Conservation (phyloP, 140 eudicot genomes). For the Erigeron philadelphicus region DNA sequence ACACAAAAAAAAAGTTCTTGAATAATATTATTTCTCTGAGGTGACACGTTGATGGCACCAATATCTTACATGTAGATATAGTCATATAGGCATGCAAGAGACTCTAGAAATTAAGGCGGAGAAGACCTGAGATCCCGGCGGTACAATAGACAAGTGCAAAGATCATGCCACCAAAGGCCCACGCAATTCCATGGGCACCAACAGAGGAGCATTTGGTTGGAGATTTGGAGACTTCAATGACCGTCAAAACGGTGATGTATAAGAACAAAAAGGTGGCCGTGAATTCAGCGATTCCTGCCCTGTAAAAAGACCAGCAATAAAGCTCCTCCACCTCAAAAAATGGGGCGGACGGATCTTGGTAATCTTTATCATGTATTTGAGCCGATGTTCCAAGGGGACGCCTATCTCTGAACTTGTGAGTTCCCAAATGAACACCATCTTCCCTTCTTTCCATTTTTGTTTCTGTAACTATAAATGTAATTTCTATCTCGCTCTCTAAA, state of each 20-base stretch:
- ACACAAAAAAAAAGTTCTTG: too few relatives aligned
- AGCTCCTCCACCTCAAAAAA: slow-evolving; percentile 71
- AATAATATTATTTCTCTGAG: not conserved
- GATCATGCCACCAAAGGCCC: slow-evolving; percentile 95
- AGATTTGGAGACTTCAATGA: slow-evolving; percentile 47
- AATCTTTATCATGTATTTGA: slow-evolving; percentile 60
- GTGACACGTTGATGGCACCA: not conserved
- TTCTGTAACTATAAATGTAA: not conserved
- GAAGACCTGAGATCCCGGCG: slow-evolving; percentile 81
- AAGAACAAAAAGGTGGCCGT: slow-evolving; percentile 71
- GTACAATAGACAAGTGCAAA: slow-evolving; percentile 85
- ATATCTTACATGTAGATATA: not conserved
- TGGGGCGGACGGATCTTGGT: slow-evolving; percentile 63
- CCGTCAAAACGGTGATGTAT: slow-evolving; percentile 58
- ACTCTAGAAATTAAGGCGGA: not conserved
- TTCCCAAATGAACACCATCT: slow-evolving; percentile 72
- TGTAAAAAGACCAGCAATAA: slow-evolving; percentile 68
- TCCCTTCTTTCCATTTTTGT: slow-evolving; percentile 54
- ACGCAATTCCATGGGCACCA: slow-evolving; percentile 75
- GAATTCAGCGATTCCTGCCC: slow-evolving; percentile 83
- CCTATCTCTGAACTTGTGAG: slow-evolving; percentile 49
- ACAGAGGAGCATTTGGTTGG: slow-evolving; percentile 56
- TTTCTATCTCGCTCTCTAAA: not conserved
- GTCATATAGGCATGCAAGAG: not conserved
- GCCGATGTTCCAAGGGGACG: slow-evolving; percentile 64